Evolutionary conservation across 257 asterid genomes (phyloP).

Genomic region (Plantago major): DNA sequence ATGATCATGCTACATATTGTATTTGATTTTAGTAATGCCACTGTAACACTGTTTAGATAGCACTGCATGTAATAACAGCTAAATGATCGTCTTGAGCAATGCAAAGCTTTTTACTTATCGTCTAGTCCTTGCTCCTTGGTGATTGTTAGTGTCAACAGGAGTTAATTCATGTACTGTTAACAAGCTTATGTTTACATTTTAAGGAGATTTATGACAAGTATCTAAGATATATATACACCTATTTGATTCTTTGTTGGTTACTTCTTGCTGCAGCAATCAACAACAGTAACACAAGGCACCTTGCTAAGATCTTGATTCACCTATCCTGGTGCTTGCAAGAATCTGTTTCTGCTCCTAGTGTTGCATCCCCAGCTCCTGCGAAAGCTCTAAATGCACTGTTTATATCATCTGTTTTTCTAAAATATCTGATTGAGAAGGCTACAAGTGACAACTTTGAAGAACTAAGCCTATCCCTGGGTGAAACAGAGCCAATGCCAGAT

Average conservation of each 20-base stretch:
- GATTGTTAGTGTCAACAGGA: slow-evolving; percentile 1
- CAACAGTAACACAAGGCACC: slow-evolving; percentile 82
- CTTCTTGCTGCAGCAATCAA: slow-evolving; percentile 59
- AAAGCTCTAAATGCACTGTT: slow-evolving; percentile 80
- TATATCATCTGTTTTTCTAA: slow-evolving; percentile 82
- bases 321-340: slow-evolving; percentile 86
- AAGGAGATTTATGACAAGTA: slow-evolving; percentile 4
- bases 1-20: too few species aligned
- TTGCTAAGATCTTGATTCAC: slow-evolving; percentile 79
- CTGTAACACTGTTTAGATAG: neutral
- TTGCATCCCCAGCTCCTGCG: slow-evolving; percentile 45
- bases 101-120: neutral
- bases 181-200: neutral
- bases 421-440: slow-evolving; percentile 70
- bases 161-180: slow-evolving; percentile 4
- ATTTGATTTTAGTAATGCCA: too few species aligned
- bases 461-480: slow-evolving; percentile 62
- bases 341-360: slow-evolving; percentile 63
- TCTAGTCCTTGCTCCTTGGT: neutral
- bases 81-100: neutral
- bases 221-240: neutral
- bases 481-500: slow-evolving; percentile 54
- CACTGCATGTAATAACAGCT: neutral
- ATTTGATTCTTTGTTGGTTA: slow-evolving; percentile 23
- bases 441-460: slow-evolving; percentile 74